These are phyloP conservation scores for Pseudozyma flocculosa DNA, from an alignment of 1,284 basidiomycete species.

Conservation along the genomic window DNA sequence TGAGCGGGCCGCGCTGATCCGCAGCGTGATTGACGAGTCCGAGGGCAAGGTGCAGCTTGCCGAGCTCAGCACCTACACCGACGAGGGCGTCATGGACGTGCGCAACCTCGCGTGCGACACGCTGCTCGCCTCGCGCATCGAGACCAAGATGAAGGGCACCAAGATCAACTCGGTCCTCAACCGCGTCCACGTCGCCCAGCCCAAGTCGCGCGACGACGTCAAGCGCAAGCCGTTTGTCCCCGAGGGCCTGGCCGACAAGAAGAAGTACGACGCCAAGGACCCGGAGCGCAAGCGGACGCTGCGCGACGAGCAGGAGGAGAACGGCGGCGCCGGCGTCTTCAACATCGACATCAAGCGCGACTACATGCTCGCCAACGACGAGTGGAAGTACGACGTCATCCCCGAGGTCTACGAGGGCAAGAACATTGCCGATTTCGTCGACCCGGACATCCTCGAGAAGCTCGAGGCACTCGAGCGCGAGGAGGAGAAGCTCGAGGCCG, in stretches of 20 bases:
- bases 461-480: slow-evolving; percentile 96
- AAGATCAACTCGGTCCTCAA: slow-evolving; percentile 55
- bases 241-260: slow-evolving; percentile 36
- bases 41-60: slow-evolving; percentile 48
- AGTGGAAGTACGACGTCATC: slow-evolving; percentile 94
- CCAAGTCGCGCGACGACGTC: slow-evolving; percentile 52
- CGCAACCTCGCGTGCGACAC: slow-evolving; percentile 55
- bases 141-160: slow-evolving; percentile 53
- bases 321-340: slow-evolving; percentile 57
- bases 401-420: slow-evolving; percentile 98
- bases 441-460: slow-evolving; percentile 95
- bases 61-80: slow-evolving; percentile 57
- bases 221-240: slow-evolving; percentile 50
- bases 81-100: slow-evolving; percentile 55
- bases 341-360: slow-evolving; percentile 65
- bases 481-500: slow-evolving; percentile 86
- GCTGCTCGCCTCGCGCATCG: slow-evolving; percentile 51
- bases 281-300: slow-evolving; percentile 49
- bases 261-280: slow-evolving; percentile 52
- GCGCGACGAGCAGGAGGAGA: slow-evolving; percentile 55
- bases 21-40: slow-evolving; percentile 46
- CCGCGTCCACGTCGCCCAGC: slow-evolving; percentile 54
- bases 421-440: slow-evolving; percentile 98
- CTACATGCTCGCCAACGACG: slow-evolving; percentile 83
- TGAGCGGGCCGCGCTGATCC: slow-evolving; percentile 45